Evolutionary conservation across 768 basidiomycete genomes (phyloP).

Genomic region (Guyanaporus albipodus): DNA sequence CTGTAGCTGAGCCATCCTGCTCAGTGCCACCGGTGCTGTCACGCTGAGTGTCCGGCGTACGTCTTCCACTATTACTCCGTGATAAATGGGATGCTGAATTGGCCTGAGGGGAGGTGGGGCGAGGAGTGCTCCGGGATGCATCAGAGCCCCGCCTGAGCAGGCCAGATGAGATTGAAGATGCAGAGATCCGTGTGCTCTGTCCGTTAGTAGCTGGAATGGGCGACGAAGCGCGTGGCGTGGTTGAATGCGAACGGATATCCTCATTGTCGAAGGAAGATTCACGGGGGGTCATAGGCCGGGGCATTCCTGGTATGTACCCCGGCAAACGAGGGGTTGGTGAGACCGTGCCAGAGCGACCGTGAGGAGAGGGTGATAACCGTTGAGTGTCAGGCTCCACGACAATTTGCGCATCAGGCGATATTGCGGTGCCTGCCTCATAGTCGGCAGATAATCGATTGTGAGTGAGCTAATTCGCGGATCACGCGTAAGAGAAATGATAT

Average conservation of each 20-base stretch:
- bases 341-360: conserved; percentile 44
- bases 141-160: conserved; percentile 53
- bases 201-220: conserved; percentile 42
- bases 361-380: conserved; percentile 59
- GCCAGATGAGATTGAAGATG: conserved; percentile 35
- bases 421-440: conserved; percentile 64
- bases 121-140: conserved; percentile 47
- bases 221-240: conserved; percentile 75
- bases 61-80: conserved; percentile 60
- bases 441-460: conserved; percentile 38
- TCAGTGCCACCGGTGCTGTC: conserved; percentile 34
- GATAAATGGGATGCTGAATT: conserved; percentile 47
- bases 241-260: conserved; percentile 65
- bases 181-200: conserved; percentile 32
- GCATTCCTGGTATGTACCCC: conserved; percentile 89
- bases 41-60: conserved; percentile 54
- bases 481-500: conserved; percentile 21
- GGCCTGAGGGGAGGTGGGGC: conserved; percentile 44
- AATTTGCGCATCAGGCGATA: conserved; percentile 59
- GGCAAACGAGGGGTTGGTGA: conserved; percentile 57
- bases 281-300: conserved; percentile 86
- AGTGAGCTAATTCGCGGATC: conserved; percentile 12
- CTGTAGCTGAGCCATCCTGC: conserved; percentile 44
- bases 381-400: conserved; percentile 46
- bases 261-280: conserved; percentile 62